Conservation (phyloP, 2,329 filamentous ascomycete genomes). For the Penicillium sp. region DNA sequence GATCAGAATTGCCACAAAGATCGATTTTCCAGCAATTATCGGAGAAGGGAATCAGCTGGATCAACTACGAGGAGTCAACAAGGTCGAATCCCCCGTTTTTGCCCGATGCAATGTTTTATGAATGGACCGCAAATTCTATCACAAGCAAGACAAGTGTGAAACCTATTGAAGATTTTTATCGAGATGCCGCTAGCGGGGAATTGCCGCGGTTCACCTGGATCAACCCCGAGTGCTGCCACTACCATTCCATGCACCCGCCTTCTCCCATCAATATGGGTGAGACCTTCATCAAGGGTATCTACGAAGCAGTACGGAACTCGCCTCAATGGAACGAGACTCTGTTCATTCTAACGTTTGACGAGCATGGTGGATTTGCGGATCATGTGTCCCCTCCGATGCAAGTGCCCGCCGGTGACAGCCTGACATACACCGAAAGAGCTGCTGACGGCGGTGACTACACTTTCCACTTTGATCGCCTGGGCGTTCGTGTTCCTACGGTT, state of each 20-base stretch:
- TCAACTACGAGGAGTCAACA: slow-evolving; percentile 49
- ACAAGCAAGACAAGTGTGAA: slow-evolving; percentile 36
- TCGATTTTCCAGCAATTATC: slow-evolving; percentile 45
- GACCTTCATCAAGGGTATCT: slow-evolving; percentile 48
- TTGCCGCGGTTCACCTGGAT: slow-evolving; percentile 50
- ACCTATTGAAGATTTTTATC: slow-evolving; percentile 45
- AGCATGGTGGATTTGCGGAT: slow-evolving; percentile 50
- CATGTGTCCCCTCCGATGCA: slow-evolving; percentile 45
- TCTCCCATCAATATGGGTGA: slow-evolving; percentile 48
- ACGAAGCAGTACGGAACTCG: slow-evolving; percentile 45
- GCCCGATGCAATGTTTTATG: slow-evolving; percentile 36
- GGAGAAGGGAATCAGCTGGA: slow-evolving; percentile 45
- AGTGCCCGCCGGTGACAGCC: slow-evolving; percentile 41
- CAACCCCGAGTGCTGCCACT: slow-evolving; percentile 53
- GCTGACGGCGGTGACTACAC: slow-evolving; percentile 29
- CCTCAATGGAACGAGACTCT: slow-evolving; percentile 51
- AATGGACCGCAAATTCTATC: slow-evolving; percentile 25
- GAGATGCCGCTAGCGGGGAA: slow-evolving; percentile 45
- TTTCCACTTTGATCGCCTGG: slow-evolving; percentile 33
- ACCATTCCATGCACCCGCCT: slow-evolving; percentile 50
- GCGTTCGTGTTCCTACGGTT: slow-evolving; percentile 32
- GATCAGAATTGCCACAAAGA: slow-evolving; percentile 37
- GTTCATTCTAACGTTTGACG: slow-evolving; percentile 51
- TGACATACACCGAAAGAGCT: slow-evolving; percentile 35
- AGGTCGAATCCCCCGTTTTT: slow-evolving; percentile 19